These are phyloP conservation scores for Carpinus viminea DNA, from an alignment of 306 rosid species.

Conservation along the genomic window DNA sequence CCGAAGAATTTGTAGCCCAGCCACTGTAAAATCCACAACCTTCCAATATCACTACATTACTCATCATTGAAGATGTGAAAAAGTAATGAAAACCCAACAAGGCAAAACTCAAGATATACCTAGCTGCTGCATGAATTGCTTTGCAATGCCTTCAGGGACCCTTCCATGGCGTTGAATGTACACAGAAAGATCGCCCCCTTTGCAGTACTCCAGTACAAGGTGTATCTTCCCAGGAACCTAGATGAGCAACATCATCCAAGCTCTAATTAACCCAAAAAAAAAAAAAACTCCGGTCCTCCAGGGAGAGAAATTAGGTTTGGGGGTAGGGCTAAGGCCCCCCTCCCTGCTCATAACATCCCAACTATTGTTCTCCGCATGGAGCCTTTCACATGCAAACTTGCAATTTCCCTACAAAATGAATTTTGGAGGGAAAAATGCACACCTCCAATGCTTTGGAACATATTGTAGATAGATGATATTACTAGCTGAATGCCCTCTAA, in stretches of 20 bases:
- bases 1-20: conserved; percentile 92
- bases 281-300: background rate
- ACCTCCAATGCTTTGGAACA: conserved; percentile 3
- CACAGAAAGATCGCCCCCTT: conserved; percentile 93
- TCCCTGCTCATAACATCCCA: background rate
- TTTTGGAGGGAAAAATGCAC: background rate
- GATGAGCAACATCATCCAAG: conserved; percentile 23
- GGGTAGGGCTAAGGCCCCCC: background rate
- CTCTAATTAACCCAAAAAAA: background rate
- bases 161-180: conserved; percentile 83
- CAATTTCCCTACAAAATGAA: background rate
- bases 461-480: background rate
- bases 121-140: conserved; percentile 93
- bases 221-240: conserved; percentile 95
- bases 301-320: too few relatives aligned
- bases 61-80: background rate
- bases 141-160: conserved; percentile 82
- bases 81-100: conserved; percentile 2
- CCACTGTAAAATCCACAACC: conserved; percentile 60
- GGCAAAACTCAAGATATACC: conserved; percentile 51
- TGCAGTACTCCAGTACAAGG: conserved; percentile 94
- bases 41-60: conserved; percentile 18
- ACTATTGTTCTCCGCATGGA: background rate
- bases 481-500: conserved; percentile 17
- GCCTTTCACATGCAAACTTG: background rate